phyloP scores from a whole-genome alignment of 805 yeast species.

The Wickerhamiella musiphila region DNA sequence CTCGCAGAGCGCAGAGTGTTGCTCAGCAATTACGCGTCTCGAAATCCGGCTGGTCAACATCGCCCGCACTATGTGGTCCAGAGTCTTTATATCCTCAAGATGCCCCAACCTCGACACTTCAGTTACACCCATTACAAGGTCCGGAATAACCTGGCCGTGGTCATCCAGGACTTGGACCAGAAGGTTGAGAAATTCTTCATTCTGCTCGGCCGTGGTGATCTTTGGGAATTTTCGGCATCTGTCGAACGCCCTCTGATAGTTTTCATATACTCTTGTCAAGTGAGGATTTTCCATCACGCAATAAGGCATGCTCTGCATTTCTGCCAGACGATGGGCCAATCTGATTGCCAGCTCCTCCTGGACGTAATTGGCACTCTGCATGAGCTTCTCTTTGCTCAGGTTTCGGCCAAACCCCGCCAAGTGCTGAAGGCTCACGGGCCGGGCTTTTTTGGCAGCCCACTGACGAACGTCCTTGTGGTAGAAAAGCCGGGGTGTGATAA shows the following conservation, averaged over 20 bases:
- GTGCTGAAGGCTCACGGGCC: slow-evolving; percentile 81
- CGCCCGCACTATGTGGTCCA: slow-evolving; percentile 61
- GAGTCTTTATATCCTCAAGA: slow-evolving; percentile 27
- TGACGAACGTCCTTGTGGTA: slow-evolving; percentile 56
- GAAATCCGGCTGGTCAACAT: slow-evolving; percentile 75
- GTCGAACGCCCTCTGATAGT: slow-evolving; percentile 77
- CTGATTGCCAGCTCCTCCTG: slow-evolving; percentile 71
- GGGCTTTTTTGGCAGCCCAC: slow-evolving; percentile 52
- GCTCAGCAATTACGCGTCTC: slow-evolving; percentile 79
- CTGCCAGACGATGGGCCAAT: slow-evolving; percentile 61
- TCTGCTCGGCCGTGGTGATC: slow-evolving; percentile 56
- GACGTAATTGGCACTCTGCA: slow-evolving; percentile 77
- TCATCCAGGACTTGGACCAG: slow-evolving; percentile 47
- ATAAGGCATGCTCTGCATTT: slow-evolving; percentile 68
- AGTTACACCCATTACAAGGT: slow-evolving; percentile 81
- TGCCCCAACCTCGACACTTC: slow-evolving; percentile 28
- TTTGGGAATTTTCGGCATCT: slow-evolving; percentile 57
- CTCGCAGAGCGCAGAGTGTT: slow-evolving; percentile 65
- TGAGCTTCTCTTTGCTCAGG: slow-evolving; percentile 56
- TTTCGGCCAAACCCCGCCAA: slow-evolving; percentile 76
- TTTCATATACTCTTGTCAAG: slow-evolving; percentile 72
- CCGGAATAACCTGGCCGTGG: slow-evolving; percentile 70
- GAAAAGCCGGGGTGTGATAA: slow-evolving; percentile 56
- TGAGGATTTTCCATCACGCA: slow-evolving; percentile 74
- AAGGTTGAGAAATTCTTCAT: slow-evolving; percentile 50